Evolutionary conservation across 176 grass and related monocot species (phyloP).

Genomic region (Oryza meyeriana): DNA sequence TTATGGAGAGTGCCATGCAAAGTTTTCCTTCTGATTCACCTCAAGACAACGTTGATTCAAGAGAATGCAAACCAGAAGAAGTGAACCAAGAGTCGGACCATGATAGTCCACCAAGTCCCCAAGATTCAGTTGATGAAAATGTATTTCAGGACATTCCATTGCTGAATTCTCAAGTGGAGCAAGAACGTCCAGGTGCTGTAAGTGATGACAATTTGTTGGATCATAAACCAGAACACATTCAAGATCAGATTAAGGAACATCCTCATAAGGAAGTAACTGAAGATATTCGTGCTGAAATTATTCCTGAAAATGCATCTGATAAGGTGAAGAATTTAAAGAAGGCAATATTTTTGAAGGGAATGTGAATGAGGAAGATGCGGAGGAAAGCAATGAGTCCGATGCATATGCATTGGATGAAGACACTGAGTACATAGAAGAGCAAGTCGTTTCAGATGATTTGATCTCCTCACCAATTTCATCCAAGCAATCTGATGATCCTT

Average conservation of each 20-base stretch:
- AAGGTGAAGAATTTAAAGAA: conserved; percentile 36
- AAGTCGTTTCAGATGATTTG: conserved; percentile 34
- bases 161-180: conserved; percentile 27
- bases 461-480: conserved; percentile 33
- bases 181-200: conserved; percentile 11
- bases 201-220: conserved; percentile 12
- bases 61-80: conserved; percentile 32
- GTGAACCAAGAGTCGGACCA: conserved; percentile 32
- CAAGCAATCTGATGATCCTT: conserved; percentile 40
- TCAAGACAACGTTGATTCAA: conserved; percentile 36
- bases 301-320: conserved; percentile 31
- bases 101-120: conserved; percentile 31
- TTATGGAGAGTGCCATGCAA: conserved; percentile 15
- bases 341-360: neutral
- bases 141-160: conserved; percentile 25
- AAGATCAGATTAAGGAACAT: conserved; percentile 19
- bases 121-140: conserved; percentile 49
- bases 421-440: conserved; percentile 36
- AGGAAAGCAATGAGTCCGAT: conserved; percentile 32
- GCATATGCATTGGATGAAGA: conserved; percentile 27
- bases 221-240: neutral
- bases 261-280: conserved; percentile 11
- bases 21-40: conserved; percentile 39
- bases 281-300: conserved; percentile 9
- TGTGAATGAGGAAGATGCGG: conserved; percentile 20